phyloP scores from a whole-genome alignment of 495 filamentous ascomycete genomes.

The Aspergillus ellipticus region DNA sequence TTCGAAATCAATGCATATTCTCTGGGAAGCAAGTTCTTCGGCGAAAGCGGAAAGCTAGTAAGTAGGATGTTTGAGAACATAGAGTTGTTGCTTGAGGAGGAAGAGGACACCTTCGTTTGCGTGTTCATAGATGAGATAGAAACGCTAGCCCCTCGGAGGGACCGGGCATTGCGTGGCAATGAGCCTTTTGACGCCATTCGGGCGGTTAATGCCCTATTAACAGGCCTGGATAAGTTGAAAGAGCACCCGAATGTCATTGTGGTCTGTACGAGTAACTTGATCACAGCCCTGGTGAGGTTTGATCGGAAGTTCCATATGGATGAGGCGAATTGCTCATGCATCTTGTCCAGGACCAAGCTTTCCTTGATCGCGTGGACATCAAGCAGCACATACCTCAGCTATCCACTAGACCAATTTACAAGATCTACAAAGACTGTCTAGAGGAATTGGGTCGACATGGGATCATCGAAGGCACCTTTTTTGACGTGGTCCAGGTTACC shows the following conservation, averaged over 20 bases:
- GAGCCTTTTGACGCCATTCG: constrained; percentile 50
- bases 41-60: constrained; percentile 54
- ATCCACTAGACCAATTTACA: constrained; percentile 37
- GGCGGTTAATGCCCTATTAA: constrained; percentile 32
- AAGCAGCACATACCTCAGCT: constrained; percentile 47
- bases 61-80: constrained; percentile 47
- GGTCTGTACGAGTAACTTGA: constrained; percentile 51
- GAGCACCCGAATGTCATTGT: constrained; percentile 42
- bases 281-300: constrained; percentile 31
- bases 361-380: constrained; percentile 54
- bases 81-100: constrained; percentile 35
- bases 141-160: constrained; percentile 44
- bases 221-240: constrained; percentile 36
- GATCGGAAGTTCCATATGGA: neutral
- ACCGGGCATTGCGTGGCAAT: constrained; percentile 34
- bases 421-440: constrained; percentile 47
- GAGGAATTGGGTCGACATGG: constrained; percentile 45
- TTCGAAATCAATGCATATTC: constrained; percentile 50
- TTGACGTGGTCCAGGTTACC: constrained; percentile 18
- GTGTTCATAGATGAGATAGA: constrained; percentile 57
- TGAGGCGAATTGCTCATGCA: neutral
- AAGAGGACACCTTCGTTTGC: constrained; percentile 43
- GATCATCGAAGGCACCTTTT: constrained; percentile 27
- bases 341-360: constrained; percentile 39
- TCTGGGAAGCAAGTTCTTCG: constrained; percentile 52